A percentile compares a stretch with the other conserved stretches of the same genome.
Evolutionary conservation across 78 protist species (phyloP).

Genomic region (Corallochytrium limacisporum): DNA sequence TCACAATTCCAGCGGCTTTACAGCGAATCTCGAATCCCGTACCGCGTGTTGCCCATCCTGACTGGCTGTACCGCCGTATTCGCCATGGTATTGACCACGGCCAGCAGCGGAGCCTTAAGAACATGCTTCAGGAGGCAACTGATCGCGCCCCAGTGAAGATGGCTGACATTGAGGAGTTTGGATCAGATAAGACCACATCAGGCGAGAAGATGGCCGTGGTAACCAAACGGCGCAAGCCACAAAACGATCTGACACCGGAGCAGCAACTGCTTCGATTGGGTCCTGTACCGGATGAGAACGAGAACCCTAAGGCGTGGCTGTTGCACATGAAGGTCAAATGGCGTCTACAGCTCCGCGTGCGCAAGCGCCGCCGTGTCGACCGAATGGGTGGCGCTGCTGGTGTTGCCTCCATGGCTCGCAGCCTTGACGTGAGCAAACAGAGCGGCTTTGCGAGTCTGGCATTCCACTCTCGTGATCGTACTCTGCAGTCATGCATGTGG

Average conservation of each 20-base stretch:
- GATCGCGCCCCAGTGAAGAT: background rate
- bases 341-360: conserved; percentile 19
- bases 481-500: too few species aligned
- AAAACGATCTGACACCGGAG: background rate
- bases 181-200: background rate
- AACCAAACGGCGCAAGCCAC: background rate
- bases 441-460: too few species aligned
- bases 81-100: conserved; percentile 1
- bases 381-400: background rate
- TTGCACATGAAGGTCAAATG: conserved; percentile 2
- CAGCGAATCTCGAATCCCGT: conserved; percentile 84
- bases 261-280: background rate
- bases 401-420: too few species aligned
- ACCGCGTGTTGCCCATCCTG: conserved; percentile 89
- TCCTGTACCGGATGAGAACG: background rate
- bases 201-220: background rate
- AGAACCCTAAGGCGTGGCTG: conserved; percentile 10
- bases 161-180: conserved; percentile 8
- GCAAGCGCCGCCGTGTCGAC: conserved; percentile 1
- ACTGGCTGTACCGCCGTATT: conserved; percentile 73
- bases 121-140: background rate
- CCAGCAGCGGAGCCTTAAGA: background rate
- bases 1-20: conserved; percentile 94
- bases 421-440: too few species aligned
- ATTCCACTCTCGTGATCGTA: too few species aligned